These are phyloP conservation scores for Bryum argenteum DNA, from an alignment of 225 moss, liverwort and hornwort genomes.

Conservation along the genomic window DNA sequence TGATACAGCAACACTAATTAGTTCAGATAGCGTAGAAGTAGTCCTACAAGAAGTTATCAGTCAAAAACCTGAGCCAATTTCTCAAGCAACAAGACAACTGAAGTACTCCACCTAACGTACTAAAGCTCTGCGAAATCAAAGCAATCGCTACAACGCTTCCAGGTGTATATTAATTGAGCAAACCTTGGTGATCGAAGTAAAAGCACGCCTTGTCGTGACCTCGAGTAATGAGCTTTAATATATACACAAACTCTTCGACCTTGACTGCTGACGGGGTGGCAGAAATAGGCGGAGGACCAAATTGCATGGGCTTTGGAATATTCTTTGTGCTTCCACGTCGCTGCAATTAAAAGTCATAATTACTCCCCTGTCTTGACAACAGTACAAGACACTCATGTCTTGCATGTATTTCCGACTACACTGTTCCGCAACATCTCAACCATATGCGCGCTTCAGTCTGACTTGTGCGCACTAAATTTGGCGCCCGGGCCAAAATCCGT, in stretches of 20 bases:
- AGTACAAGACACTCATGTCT: neutral
- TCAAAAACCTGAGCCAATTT: too few relatives aligned
- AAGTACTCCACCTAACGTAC: neutral
- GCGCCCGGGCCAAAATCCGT: too few relatives aligned
- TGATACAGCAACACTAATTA: too few relatives aligned
- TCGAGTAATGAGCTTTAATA: neutral
- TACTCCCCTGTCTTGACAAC: neutral
- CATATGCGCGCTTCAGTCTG: too few relatives aligned
- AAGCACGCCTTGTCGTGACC: neutral
- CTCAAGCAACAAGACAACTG: too few relatives aligned
- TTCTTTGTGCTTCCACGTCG: slow-evolving; percentile 26
- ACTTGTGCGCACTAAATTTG: too few relatives aligned
- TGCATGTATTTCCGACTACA: neutral
- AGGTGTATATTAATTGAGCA: neutral
- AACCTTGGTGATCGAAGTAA: slow-evolving; percentile 1
- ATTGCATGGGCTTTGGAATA: neutral
- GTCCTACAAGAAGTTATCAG: too few relatives aligned
- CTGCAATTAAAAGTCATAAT: neutral
- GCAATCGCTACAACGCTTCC: neutral
- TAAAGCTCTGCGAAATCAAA: neutral
- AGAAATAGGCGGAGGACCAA: slow-evolving; percentile 13
- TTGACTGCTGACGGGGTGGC: neutral
- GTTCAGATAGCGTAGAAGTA: too few relatives aligned
- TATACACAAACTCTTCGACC: neutral
- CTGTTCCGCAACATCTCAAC: too few relatives aligned